Evolutionary conservation across 768 basidiomycete genomes (phyloP).

Genomic region (Kwoniella newhampshirensis): DNA sequence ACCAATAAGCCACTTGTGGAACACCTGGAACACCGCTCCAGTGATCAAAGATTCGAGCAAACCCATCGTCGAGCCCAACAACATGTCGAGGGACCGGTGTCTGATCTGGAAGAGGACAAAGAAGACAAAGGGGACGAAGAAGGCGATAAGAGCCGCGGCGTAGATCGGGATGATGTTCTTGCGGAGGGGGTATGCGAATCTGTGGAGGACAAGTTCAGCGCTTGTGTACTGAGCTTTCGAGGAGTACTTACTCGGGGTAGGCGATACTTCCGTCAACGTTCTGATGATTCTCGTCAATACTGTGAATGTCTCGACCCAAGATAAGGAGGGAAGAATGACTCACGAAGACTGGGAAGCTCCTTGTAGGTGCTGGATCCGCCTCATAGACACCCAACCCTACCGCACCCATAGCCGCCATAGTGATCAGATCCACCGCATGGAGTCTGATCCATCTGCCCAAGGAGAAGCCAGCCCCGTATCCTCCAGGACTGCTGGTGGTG

Average conservation of each 20-base stretch:
- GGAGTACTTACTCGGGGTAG: slow-evolving; percentile 60
- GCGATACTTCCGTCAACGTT: slow-evolving; percentile 56
- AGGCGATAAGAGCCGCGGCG: slow-evolving; percentile 60
- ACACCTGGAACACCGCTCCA: slow-evolving; percentile 59
- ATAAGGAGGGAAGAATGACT: slow-evolving; percentile 5
- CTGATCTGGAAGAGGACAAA: slow-evolving; percentile 62
- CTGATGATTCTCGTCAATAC: neutral
- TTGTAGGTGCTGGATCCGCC: slow-evolving; percentile 54
- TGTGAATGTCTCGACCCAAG: neutral
- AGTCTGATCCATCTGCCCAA: slow-evolving; percentile 50
- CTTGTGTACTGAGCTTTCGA: neutral
- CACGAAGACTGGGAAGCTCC: slow-evolving; percentile 46
- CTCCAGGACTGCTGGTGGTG: slow-evolving; percentile 1
- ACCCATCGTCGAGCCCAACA: slow-evolving; percentile 61
- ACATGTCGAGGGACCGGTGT: slow-evolving; percentile 57
- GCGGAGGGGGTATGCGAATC: slow-evolving; percentile 47
- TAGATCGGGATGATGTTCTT: slow-evolving; percentile 63
- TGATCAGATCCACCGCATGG: slow-evolving; percentile 60
- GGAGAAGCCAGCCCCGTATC: slow-evolving; percentile 23
- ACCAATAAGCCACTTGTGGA: slow-evolving; percentile 61
- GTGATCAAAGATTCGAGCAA: slow-evolving; percentile 58
- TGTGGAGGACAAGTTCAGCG: neutral
- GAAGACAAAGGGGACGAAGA: slow-evolving; percentile 62
- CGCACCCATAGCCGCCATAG: slow-evolving; percentile 62
- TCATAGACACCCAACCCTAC: slow-evolving; percentile 61